Percentiles rank a stretch among this genome's conserved stretches.
These are phyloP conservation scores for Acarospora socialis DNA, from an alignment of 2,329 filamentous ascomycete species.

Conservation along the genomic window DNA sequence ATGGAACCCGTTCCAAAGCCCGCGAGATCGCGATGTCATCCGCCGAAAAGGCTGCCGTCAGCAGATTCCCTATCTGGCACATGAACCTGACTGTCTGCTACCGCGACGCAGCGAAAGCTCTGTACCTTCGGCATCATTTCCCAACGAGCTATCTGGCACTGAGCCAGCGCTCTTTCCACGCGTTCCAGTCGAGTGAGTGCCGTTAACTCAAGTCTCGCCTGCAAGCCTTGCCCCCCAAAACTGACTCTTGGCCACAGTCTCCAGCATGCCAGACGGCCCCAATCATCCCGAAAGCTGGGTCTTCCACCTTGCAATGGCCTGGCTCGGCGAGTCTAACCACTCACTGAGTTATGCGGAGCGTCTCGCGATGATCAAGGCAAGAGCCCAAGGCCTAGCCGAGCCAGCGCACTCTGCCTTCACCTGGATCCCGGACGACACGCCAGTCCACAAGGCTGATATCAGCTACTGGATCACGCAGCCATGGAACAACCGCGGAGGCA, in stretches of 20 bases:
- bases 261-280: constrained; percentile 16
- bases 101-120: constrained; percentile 15
- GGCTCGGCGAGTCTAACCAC: constrained; percentile 11
- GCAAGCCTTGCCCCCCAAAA: constrained; percentile 10
- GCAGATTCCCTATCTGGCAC: constrained; percentile 13
- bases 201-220: no score
- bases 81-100: constrained; percentile 17
- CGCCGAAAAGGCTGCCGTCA: constrained; percentile 12
- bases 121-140: constrained; percentile 12
- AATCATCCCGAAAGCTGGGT: constrained; percentile 19
- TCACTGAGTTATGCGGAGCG: constrained; percentile 9
- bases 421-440: constrained; percentile 17
- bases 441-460: constrained; percentile 14
- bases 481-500: constrained; percentile 20
- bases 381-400: constrained; percentile 14
- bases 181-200: constrained; percentile 12
- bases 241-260: constrained; percentile 13
- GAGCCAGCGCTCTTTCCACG: constrained; percentile 9
- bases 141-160: constrained; percentile 14
- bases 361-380: constrained; percentile 15
- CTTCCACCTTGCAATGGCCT: constrained; percentile 18
- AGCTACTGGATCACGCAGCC: constrained; percentile 16
- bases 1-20: constrained; percentile 17
- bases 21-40: constrained; percentile 13
- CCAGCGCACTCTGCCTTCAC: constrained; percentile 16